Base-by-base conservation (phyloP, 2,329 filamentous ascomycete genomes). In the Waltergamsia citrina region DNA sequence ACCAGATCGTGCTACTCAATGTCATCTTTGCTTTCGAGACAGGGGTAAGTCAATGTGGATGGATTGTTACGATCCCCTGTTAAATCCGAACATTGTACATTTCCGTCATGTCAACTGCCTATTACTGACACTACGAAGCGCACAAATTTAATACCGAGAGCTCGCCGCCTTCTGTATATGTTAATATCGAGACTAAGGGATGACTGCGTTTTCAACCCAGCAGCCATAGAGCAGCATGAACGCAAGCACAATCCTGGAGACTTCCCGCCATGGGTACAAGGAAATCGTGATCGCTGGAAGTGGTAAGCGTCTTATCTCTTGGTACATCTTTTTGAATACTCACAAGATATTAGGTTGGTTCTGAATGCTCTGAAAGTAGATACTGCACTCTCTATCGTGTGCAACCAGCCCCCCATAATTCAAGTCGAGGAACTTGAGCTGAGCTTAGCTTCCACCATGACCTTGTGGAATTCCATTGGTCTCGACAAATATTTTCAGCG, bases 21-120 rank as follows among this genome's bases (percentile, higher is more conserved):
- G 52, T 63, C 2, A 47, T 62, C 2, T 64, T 64, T 35, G 55
- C 53, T 1, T 50, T 63, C 8, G 53, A 59, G 16, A 48, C 46
- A 2, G 56, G 56, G 4, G 56, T 59, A 34, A 8, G 53, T 37
- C 14, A 21, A 5, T 4, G n/a, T 17, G 12, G 15, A 8, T 16
- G 6, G 6, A 16, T 6, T 17, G 16, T 29, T n/a, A n/a, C n/a
- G n/a, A n/a, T n/a, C n/a, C n/a, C n/a, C n/a, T n/a, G n/a, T n/a
- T n/a, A n/a, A n/a, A n/a, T n/a, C n/a, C n/a, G n/a, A n/a, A n/a
- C n/a, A n/a, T n/a, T n/a, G n/a, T n/a, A n/a, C n/a, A n/a, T n/a
- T n/a, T n/a, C n/a, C n/a, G n/a, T n/a, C n/a, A n/a, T n/a, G n/a
- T n/a, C n/a, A n/a, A n/a, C n/a, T n/a, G n/a, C n/a, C n/a, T n/a